phyloP scores from a whole-genome alignment of 805 yeast genomes.

The Candida tibetensis region DNA sequence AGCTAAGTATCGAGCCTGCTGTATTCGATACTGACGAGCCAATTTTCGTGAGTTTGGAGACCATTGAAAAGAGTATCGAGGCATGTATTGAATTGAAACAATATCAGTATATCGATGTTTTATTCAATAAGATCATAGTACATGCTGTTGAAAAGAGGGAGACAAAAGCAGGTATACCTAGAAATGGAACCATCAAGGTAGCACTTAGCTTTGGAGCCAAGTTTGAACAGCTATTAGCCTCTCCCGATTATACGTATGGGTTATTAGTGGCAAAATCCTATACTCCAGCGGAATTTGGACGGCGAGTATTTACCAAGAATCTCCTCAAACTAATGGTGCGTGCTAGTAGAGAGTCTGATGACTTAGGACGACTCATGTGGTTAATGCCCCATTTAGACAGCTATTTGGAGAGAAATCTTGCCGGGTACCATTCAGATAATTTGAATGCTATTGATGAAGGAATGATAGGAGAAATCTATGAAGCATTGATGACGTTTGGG shows the following conservation, averaged over 20 bases:
- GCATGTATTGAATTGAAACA: conserved; percentile 26
- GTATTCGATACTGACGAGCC: conserved; percentile 12
- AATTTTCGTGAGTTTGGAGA: conserved; percentile 15
- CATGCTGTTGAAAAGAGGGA: conserved; percentile 16
- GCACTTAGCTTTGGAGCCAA: conserved; percentile 10
- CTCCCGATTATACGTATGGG: background rate
- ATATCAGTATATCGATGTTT: conserved; percentile 29
- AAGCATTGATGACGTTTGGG: conserved; percentile 21
- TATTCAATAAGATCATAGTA: conserved; percentile 31
- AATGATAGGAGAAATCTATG: conserved; percentile 17
- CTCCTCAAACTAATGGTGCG: conserved; percentile 21
- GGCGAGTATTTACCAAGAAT: conserved; percentile 19
- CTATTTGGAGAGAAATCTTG: conserved; percentile 11
- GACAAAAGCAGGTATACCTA: background rate
- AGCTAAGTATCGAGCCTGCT: conserved; percentile 7
- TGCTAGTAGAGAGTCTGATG: conserved; percentile 25
- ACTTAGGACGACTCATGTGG: conserved; percentile 35
- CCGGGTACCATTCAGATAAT: conserved; percentile 5
- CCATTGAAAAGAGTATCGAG: conserved; percentile 26
- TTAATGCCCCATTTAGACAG: conserved; percentile 32
- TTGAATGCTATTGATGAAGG: conserved; percentile 14
- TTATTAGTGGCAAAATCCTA: conserved; percentile 13
- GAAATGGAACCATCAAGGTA: background rate
- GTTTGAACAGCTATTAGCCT: background rate
- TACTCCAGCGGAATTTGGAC: conserved; percentile 13